These are phyloP conservation scores for Xylaria telfairii DNA, from an alignment of 495 filamentous ascomycete genomes.

Conservation along the genomic window DNA sequence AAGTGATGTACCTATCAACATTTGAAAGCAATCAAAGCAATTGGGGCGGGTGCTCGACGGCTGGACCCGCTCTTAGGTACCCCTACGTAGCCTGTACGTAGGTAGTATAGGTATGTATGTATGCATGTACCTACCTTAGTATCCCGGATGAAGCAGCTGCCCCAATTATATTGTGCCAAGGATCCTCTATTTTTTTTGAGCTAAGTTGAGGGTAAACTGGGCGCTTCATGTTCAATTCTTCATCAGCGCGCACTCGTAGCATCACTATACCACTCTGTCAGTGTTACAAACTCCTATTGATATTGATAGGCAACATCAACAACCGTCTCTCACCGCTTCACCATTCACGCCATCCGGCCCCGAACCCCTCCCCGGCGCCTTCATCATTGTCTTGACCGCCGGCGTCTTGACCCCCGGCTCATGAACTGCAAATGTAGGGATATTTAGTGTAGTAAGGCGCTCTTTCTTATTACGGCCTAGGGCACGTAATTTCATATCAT, in stretches of 20 bases:
- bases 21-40: too few relatives aligned
- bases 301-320: neutral
- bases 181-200: too few relatives aligned
- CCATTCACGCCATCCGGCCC: neutral
- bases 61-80: too few relatives aligned
- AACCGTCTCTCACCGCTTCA: neutral
- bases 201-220: neutral
- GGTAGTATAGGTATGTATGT: too few relatives aligned
- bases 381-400: conserved; percentile 1
- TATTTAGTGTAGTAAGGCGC: conserved; percentile 7
- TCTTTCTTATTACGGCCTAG: conserved; percentile 21
- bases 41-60: too few relatives aligned
- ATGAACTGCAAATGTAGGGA: conserved; percentile 3
- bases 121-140: too few relatives aligned
- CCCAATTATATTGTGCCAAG: too few relatives aligned
- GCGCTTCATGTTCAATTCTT: neutral
- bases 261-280: neutral
- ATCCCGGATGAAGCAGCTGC: too few relatives aligned
- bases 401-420: too few relatives aligned
- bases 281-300: neutral
- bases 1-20: too few relatives aligned
- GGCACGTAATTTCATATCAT: neutral
- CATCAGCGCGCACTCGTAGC: neutral
- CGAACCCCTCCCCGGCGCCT: neutral
- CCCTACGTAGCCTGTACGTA: too few relatives aligned